Conservation (phyloP, 805 yeast genomes). For the Candida ortonii region DNA sequence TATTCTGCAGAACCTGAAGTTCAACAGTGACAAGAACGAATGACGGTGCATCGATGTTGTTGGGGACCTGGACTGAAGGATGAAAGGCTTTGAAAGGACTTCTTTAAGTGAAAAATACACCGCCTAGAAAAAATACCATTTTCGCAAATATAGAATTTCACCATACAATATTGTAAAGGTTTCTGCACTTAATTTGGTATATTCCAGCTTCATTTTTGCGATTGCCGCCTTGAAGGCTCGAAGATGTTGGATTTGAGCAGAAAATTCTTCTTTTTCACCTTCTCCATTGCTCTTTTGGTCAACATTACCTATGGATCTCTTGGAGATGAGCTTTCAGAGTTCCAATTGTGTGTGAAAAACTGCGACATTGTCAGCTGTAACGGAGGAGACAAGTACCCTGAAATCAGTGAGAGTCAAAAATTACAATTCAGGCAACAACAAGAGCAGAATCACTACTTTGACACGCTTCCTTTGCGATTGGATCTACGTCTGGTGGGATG, state of each 20-base stretch:
- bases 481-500: slow-evolving; percentile 54
- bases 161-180: too few species aligned
- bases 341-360: slow-evolving; percentile 51
- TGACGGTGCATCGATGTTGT: not conserved
- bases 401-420: slow-evolving; percentile 24
- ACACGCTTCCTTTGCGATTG: slow-evolving; percentile 38
- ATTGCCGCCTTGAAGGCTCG: too few species aligned
- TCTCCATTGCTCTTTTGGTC: too few species aligned
- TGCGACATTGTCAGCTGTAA: slow-evolving; percentile 41
- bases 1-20: slow-evolving; percentile 29
- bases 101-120: too few species aligned
- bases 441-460: slow-evolving; percentile 37
- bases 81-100: too few species aligned
- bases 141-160: too few species aligned
- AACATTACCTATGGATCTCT: too few species aligned
- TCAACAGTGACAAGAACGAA: slow-evolving; percentile 10
- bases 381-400: slow-evolving; percentile 22
- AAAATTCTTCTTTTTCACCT: too few species aligned
- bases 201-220: too few species aligned
- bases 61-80: too few species aligned
- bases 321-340: slow-evolving; percentile 60
- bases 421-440: slow-evolving; percentile 29
- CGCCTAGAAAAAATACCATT: too few species aligned
- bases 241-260: not conserved
- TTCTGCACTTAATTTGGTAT: too few species aligned